Conservation (phyloP, 2,329 filamentous ascomycete genomes). For the Pyricularia pennisetigena region DNA sequence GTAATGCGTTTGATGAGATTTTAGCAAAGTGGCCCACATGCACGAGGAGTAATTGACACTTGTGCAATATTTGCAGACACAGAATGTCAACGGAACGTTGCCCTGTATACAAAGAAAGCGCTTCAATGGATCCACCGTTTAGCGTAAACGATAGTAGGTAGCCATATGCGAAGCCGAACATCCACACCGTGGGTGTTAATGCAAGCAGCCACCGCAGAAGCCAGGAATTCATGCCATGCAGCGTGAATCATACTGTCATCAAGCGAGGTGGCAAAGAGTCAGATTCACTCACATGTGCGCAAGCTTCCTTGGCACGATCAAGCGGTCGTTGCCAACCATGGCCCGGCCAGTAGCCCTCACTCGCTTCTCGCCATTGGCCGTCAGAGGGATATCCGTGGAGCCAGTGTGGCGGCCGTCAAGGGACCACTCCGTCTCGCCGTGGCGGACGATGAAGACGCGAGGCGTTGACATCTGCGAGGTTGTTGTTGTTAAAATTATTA, state of each 20-base stretch:
- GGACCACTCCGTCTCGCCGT: conserved; percentile 95
- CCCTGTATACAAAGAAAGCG: too few species aligned
- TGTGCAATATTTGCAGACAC: not conserved
- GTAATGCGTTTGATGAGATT: not conserved
- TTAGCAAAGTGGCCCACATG: not conserved
- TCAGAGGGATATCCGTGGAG: conserved; percentile 76
- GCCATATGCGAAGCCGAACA: not conserved
- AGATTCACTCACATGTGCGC: conserved; percentile 60
- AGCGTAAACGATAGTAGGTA: too few species aligned
- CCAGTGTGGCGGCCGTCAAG: conserved; percentile 80
- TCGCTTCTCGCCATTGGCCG: conserved; percentile 68
- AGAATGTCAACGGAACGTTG: not conserved
- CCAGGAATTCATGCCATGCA: not conserved
- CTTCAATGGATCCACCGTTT: too few species aligned
- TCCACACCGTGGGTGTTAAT: not conserved
- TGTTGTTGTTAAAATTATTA: not conserved
- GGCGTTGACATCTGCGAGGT: conserved; percentile 42
- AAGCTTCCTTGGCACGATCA: conserved; percentile 75
- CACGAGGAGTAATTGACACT: not conserved
- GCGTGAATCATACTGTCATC: not conserved
- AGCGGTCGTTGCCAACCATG: conserved; percentile 70
- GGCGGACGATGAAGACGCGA: conserved; percentile 72
- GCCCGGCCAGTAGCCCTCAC: conserved; percentile 70
- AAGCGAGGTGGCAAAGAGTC: not conserved
- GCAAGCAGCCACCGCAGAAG: not conserved